Conservation (phyloP, 2,329 filamentous ascomycete species). For the Didymella sp. region DNA sequence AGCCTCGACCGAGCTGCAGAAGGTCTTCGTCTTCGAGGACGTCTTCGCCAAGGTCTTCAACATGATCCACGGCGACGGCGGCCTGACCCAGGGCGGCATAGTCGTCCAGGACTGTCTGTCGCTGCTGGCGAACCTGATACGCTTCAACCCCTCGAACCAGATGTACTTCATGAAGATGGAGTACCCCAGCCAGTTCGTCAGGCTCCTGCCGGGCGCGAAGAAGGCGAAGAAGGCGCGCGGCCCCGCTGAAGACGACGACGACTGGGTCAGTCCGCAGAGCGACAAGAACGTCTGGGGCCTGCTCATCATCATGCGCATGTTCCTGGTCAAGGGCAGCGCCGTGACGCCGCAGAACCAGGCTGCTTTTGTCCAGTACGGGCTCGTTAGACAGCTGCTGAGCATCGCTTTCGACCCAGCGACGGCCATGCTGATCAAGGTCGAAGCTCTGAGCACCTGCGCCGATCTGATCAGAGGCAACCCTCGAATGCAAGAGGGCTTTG, state of each 20-base stretch:
- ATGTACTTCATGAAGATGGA: conserved; percentile 92
- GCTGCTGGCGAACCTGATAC: conserved; percentile 85
- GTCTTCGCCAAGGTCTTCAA: conserved; percentile 87
- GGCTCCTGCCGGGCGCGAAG: conserved; percentile 69
- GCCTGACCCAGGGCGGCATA: conserved; percentile 80
- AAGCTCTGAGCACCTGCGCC: conserved; percentile 84
- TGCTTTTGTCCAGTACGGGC: conserved; percentile 82
- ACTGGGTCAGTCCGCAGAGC: conserved; percentile 77
- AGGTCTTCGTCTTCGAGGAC: conserved; percentile 93
- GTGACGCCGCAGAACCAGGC: conserved; percentile 84
- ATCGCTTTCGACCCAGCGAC: conserved; percentile 79
- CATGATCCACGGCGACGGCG: conserved; percentile 82
- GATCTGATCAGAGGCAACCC: conserved; percentile 86
- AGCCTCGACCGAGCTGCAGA: conserved; percentile 86
- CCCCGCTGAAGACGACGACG: conserved; percentile 61
- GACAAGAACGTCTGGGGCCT: conserved; percentile 94
- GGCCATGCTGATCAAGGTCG: conserved; percentile 79
- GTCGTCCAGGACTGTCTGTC: conserved; percentile 93
- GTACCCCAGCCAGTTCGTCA: conserved; percentile 74
- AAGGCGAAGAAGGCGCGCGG: conserved; percentile 57
- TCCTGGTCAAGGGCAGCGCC: conserved; percentile 79
- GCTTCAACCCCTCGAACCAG: conserved; percentile 89
- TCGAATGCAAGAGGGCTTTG: conserved; percentile 84
- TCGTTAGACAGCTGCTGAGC: conserved; percentile 79
- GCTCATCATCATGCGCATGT: conserved; percentile 83